Conservation (phyloP, 306 rosid species). For the Inga oerstediana region DNA sequence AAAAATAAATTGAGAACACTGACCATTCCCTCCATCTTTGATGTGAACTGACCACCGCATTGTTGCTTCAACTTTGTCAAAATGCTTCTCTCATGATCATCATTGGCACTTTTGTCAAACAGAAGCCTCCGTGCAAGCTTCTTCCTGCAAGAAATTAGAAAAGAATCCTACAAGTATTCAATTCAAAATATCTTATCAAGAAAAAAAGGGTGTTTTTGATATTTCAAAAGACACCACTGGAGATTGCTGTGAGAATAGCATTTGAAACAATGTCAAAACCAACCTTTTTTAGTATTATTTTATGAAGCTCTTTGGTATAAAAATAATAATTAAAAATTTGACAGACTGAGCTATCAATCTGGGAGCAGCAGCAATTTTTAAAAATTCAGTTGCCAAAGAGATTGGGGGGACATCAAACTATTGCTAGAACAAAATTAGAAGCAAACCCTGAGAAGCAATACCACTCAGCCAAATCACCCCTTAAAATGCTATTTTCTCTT, state of each 20-base stretch:
- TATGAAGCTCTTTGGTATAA: not conserved
- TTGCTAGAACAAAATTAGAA: not conserved
- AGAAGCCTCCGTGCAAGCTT: constrained; percentile 93
- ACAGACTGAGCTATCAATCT: constrained; percentile 6
- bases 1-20: constrained; percentile 21
- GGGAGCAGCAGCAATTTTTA: not conserved
- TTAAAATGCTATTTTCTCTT: not conserved
- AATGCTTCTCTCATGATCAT: constrained; percentile 33
- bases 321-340: not conserved
- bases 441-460: not conserved
- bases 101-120: constrained; percentile 91
- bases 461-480: constrained; percentile 14
- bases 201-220: not conserved
- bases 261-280: not conserved
- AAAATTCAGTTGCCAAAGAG: not conserved
- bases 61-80: constrained; percentile 20
- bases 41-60: constrained; percentile 23
- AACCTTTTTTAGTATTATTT: not conserved
- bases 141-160: constrained; percentile 57
- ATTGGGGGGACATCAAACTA: not conserved
- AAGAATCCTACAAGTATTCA: constrained; percentile 9
- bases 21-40: constrained; percentile 24
- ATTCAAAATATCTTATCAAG: not conserved
- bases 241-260: not conserved
- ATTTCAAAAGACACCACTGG: not conserved